Evolutionary conservation across 192 early-diverging fungal species (phyloP).

Genomic region (Mortierella alpina): DNA sequence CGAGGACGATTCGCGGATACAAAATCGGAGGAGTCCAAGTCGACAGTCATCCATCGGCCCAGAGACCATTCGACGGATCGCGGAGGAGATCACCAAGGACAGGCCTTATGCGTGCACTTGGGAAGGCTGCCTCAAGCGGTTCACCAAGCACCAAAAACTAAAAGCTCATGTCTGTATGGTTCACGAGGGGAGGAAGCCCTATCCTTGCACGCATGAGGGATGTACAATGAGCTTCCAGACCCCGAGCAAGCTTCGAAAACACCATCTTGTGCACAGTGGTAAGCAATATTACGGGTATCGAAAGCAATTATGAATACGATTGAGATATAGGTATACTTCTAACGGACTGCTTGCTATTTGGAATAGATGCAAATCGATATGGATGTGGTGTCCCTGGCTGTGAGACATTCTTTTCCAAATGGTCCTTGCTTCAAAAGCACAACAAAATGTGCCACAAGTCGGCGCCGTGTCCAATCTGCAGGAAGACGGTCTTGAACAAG

Average conservation of each 20-base stretch:
- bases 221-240: slow-evolving; percentile 55
- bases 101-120: slow-evolving; percentile 51
- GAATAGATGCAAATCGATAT: slow-evolving; percentile 49
- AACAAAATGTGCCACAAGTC: slow-evolving; percentile 31
- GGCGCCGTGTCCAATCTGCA: slow-evolving; percentile 20
- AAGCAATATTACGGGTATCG: background rate
- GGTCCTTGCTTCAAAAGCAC: slow-evolving; percentile 52
- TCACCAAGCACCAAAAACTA: slow-evolving; percentile 51
- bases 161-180: slow-evolving; percentile 52
- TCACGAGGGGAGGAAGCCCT: slow-evolving; percentile 54
- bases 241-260: slow-evolving; percentile 51
- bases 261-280: slow-evolving; percentile 46
- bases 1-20: no score
- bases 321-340: background rate
- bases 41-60: background rate
- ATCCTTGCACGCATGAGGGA: slow-evolving; percentile 45
- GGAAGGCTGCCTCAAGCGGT: slow-evolving; percentile 50
- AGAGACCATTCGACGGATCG: slow-evolving; percentile 8
- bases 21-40: background rate
- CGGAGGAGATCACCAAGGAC: slow-evolving; percentile 21
- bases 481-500: slow-evolving; percentile 21
- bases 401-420: slow-evolving; percentile 40
- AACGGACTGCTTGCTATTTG: background rate
- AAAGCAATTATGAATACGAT: background rate
- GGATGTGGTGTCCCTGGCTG: slow-evolving; percentile 52